phyloP scores from a whole-genome alignment of 2,329 filamentous ascomycete genomes.

The Ophiostoma ulmi region DNA sequence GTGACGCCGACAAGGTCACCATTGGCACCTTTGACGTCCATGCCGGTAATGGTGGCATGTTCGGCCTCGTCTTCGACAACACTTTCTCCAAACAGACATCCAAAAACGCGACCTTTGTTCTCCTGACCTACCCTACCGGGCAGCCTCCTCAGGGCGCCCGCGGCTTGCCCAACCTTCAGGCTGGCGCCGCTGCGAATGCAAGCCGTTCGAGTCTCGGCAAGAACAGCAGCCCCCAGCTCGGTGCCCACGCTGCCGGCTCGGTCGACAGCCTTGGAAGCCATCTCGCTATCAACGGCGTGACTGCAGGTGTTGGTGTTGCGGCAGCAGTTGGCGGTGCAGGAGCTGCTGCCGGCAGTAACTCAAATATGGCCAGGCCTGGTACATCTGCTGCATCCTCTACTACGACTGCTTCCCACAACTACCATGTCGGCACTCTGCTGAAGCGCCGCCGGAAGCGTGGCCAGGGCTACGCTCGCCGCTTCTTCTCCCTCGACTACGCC shows the following conservation, averaged over 20 bases:
- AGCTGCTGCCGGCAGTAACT: conserved; percentile 21
- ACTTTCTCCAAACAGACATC: conserved; percentile 94
- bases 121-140: conserved; percentile 87
- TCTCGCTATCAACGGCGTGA: conserved; percentile 43
- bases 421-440: conserved; percentile 78
- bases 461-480: conserved; percentile 86
- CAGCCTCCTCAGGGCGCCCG: conserved; percentile 69
- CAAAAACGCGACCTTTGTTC: conserved; percentile 90
- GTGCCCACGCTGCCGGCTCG: conserved; percentile 45
- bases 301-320: conserved; percentile 29
- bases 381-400: conserved; percentile 16
- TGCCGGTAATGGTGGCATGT: conserved; percentile 76
- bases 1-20: conserved; percentile 90
- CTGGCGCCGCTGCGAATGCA: conserved; percentile 35
- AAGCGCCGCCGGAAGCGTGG: conserved; percentile 91
- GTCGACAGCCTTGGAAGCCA: conserved; percentile 58
- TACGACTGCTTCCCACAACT: conserved; percentile 42
- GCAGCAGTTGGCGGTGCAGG: conserved; percentile 33
- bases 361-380: background rate
- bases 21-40: conserved; percentile 82
- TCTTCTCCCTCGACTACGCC: conserved; percentile 93
- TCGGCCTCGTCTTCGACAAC: conserved; percentile 95
- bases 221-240: conserved; percentile 38
- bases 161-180: conserved; percentile 58
- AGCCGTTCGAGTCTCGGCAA: conserved; percentile 52